Evolutionary conservation across 768 basidiomycete species (phyloP), one percentile per base, ranked within the genome.

Genomic region (Panellus pusillus): DNA sequence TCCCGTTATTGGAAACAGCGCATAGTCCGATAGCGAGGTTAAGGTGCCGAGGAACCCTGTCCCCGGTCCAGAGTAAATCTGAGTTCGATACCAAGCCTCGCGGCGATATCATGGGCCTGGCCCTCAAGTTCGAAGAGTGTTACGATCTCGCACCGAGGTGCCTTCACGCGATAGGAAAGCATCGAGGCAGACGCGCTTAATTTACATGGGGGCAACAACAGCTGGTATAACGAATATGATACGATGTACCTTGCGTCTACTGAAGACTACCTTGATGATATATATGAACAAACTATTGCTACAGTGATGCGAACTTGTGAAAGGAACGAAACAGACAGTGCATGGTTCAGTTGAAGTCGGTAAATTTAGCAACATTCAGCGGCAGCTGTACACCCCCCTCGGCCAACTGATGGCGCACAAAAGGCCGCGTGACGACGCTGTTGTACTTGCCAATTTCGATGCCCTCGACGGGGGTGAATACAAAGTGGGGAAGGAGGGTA

Each of bases 401-500:
- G 24, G 69, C 67, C 60, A 71, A 72, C 47, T 76, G 69, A 36
- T 72, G 72, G 12, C 66, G 62, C 7, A 82, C 70, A 56, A 74
- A 81, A 1, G 81, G 81, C 29, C 78, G 64, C 1, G 79, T 81
- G 32, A 82, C 57, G 28, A 82, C 75, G 0, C 74, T 68, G 55
- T 79, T 82, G 53, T 67, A 75, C 64, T 79, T 81, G 47, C 64
- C 66, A 31, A 83, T 77, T 35, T 69, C 58, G 13, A 73, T 54
- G 3, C 66, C 73, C 27, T 72, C 71, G 1, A 67, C 73, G 2
- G 79, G 74, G 31, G 63, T 61, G 57, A 83, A 82, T 39, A 70
- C 68, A 52, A 81, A 82, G 14, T 70, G 67, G 4, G 74, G 72
- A 9, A 82, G 55, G 7, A 82, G 66, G 2, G 70, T 71, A 2